Percentiles rank a stretch among this genome's conserved stretches.
These are phyloP conservation scores for Picea abies DNA, from an alignment of 83 land plant species.

Conservation along the genomic window DNA sequence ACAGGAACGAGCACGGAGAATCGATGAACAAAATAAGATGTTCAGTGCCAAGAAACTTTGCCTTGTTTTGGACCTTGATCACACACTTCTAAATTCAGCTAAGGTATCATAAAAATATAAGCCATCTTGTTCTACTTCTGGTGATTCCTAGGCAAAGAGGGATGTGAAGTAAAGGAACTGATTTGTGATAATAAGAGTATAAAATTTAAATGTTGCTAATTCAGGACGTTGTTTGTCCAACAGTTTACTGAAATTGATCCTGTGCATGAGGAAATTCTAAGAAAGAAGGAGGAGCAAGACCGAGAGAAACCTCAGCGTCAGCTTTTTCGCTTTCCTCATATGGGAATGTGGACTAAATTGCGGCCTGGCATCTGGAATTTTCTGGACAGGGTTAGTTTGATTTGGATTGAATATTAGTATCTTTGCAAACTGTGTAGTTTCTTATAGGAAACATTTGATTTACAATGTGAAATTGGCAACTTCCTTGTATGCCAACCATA, in stretches of 20 bases:
- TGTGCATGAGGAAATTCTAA: conserved; percentile 77
- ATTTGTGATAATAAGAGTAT: not conserved
- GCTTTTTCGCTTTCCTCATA: conserved; percentile 90
- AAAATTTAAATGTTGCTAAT: not conserved
- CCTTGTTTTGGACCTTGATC: conserved; percentile 97
- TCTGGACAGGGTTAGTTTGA: conserved; percentile 71
- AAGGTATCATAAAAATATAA: conserved; percentile 50
- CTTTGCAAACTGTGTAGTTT: not conserved
- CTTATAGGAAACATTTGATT: not conserved
- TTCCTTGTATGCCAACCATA: not conserved
- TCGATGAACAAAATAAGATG: conserved; percentile 93
- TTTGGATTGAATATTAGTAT: not conserved
- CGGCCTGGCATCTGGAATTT: conserved; percentile 99
- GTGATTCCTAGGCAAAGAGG: not conserved
- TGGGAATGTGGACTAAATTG: conserved; percentile 99
- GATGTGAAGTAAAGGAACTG: not conserved
- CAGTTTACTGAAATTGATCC: conserved; percentile 94
- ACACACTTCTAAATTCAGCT: conserved; percentile 98
- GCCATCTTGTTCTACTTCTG: not conserved
- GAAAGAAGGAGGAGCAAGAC: conserved; percentile 73
- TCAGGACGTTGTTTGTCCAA: conserved; percentile 6
- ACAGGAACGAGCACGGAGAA: conserved; percentile 85
- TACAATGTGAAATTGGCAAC: not conserved
- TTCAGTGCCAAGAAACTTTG: conserved; percentile 85
- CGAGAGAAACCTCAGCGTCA: conserved; percentile 68